phyloP scores from a whole-genome alignment of 78 protist species.

The Dictyostelium discoideum region DNA sequence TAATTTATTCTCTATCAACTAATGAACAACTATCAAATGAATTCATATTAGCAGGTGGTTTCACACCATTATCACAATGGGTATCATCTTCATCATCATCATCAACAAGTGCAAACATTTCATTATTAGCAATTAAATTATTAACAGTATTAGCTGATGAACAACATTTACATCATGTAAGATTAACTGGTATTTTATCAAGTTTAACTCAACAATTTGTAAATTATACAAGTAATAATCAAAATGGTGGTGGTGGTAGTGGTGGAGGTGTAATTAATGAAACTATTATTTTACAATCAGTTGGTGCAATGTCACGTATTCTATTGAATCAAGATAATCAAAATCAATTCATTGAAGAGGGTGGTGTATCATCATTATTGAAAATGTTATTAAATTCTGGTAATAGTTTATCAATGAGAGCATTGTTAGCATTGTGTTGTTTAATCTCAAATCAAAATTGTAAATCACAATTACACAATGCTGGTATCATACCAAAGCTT shows the following conservation, averaged over 20 bases:
- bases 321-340: slow-evolving; percentile 31
- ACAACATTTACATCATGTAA: slow-evolving; percentile 29
- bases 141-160: slow-evolving; percentile 56
- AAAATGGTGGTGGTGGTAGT: neutral
- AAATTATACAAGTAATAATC: neutral
- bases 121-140: slow-evolving; percentile 14
- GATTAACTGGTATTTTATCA: slow-evolving; percentile 23
- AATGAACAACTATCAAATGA: slow-evolving; percentile 41
- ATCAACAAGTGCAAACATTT: neutral
- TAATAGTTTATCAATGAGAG: slow-evolving; percentile 43
- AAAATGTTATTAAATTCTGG: neutral
- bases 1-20: slow-evolving; percentile 16
- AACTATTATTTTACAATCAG: slow-evolving; percentile 27
- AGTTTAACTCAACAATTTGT: neutral
- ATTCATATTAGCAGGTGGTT: slow-evolving; percentile 28
- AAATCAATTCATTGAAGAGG: slow-evolving; percentile 13
- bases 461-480: slow-evolving; percentile 35
- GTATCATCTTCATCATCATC: neutral
- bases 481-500: slow-evolving; percentile 33
- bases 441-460: slow-evolving; percentile 47
- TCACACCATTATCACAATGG: neutral
- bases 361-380: slow-evolving; percentile 21
- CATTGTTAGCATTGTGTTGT: slow-evolving; percentile 57
- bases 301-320: slow-evolving; percentile 65
- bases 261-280: neutral